These are phyloP conservation scores for Coemansia sp. DNA, from an alignment of 192 early-diverging fungal genomes.

Conservation along the genomic window DNA sequence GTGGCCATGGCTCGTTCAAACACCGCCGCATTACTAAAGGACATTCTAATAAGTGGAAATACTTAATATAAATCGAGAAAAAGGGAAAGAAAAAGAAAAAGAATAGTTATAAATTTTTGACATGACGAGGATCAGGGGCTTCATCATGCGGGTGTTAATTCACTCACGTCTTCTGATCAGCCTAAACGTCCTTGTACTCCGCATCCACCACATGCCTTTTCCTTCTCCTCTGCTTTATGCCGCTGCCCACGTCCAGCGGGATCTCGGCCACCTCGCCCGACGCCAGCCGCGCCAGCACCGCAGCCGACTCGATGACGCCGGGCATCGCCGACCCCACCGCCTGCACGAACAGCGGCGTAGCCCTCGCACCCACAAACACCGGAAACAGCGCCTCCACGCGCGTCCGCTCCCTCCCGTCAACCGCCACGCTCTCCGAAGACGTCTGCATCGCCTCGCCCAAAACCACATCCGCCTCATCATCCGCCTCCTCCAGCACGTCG, in stretches of 20 bases:
- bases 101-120: neutral
- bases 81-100: neutral
- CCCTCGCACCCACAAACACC: constrained; percentile 18
- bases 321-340: constrained; percentile 1
- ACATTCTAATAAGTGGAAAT: neutral
- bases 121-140: neutral
- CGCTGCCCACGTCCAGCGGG: neutral
- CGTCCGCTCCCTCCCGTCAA: neutral
- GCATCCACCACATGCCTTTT: constrained; percentile 24
- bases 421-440: neutral
- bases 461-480: neutral
- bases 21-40: neutral
- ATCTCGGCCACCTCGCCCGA: constrained; percentile 21
- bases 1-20: constrained; percentile 40
- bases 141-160: neutral
- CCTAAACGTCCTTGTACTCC: constrained; percentile 40
- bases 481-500: neutral
- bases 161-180: neutral
- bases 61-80: neutral
- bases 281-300: constrained; percentile 1
- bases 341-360: constrained; percentile 24
- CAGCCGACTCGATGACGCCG: constrained; percentile 6
- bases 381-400: constrained; percentile 33
- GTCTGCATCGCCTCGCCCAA: constrained; percentile 32
- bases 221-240: neutral